Base-by-base conservation (phyloP, 345 rosid species). In the Hibiscus tridactylites region DNA sequence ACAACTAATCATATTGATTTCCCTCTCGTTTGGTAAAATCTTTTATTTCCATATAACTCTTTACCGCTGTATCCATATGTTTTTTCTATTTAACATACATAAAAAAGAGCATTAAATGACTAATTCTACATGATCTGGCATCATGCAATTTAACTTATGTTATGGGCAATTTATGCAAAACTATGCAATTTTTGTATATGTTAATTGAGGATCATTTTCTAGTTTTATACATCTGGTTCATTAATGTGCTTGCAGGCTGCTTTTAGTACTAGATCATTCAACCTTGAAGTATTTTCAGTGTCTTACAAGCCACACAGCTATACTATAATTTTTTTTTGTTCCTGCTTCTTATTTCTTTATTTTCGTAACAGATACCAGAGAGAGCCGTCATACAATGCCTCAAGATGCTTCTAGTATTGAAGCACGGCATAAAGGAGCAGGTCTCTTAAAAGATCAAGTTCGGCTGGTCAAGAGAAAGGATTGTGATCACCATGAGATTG, bases 401-500 rank as follows among this genome's bases (percentile, higher is more conserved):
- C 84, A 85, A 76, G 87, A 81, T 70, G 70, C 24, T 71, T 81
- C 88, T 68, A 83, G 80, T 79, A 64, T 73, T 52, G 95, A 91
- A 74, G 80, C 86, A 73, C 86, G 83, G 64, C 86, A 78, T 56
- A 87, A 80, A 81, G 85, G 75, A 79, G 79, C 77, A 61, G 94
- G 96, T 56, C 91, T 96, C 28, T 77, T 96, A 75, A 96, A 92
- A 77, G 97, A 96, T 79, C 99, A 91, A 79, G 90, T 92, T 47
- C 88, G 83, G 52, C 60, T 87, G 73, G 81, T 81, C 15, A 96
- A 88, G 90, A 90, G 92, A 82, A 89, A 84, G 74, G 93, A 83
- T 77, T 84, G 85, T 5, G 75, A 80, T 59, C 92, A 93, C 37
- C 77, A 86, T 74, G 91, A 88, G 81, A 87, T 95, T 53, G 87